These are phyloP conservation scores for Fusarium floridanum DNA, from an alignment of 2,329 filamentous ascomycete genomes.

Conservation along the genomic window DNA sequence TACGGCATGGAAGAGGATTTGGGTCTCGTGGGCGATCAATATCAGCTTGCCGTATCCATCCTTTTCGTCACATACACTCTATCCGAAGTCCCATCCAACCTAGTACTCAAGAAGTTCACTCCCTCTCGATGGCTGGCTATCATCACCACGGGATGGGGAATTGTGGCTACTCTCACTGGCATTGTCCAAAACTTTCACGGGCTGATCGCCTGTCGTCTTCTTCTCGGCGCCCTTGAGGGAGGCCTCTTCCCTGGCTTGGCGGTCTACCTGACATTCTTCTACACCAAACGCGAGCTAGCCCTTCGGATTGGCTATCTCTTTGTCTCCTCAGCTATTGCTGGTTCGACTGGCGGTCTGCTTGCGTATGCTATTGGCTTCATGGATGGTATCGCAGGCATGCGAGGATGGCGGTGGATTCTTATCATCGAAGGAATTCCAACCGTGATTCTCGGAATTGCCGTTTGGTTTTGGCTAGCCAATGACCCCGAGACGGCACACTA, in stretches of 20 bases:
- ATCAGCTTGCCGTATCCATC: not conserved
- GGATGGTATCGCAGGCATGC: not conserved
- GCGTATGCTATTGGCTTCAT: not conserved
- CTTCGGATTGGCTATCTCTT: not conserved
- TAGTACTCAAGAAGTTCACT: not conserved
- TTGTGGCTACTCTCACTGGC: not conserved
- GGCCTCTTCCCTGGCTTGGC: not conserved
- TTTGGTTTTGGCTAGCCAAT: not conserved
- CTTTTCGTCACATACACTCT: not conserved
- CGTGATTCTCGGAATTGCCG: not conserved
- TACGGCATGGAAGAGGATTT: not conserved
- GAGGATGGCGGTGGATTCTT: not conserved
- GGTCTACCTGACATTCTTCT: not conserved
- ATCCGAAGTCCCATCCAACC: not conserved
- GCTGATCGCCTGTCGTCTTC: not conserved
- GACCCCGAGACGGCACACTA: not conserved
- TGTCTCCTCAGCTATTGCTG: not conserved
- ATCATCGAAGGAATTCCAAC: not conserved
- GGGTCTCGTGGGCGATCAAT: not conserved
- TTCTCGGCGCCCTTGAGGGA: not conserved
- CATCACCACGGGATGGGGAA: not conserved
- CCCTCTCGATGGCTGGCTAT: not conserved
- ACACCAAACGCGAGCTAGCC: not conserved
- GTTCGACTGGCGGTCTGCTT: not conserved
- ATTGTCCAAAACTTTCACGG: not conserved